Evolutionary conservation across 2,329 filamentous ascomycete genomes (phyloP).

Genomic region (Achaetomium macrosporum): DNA sequence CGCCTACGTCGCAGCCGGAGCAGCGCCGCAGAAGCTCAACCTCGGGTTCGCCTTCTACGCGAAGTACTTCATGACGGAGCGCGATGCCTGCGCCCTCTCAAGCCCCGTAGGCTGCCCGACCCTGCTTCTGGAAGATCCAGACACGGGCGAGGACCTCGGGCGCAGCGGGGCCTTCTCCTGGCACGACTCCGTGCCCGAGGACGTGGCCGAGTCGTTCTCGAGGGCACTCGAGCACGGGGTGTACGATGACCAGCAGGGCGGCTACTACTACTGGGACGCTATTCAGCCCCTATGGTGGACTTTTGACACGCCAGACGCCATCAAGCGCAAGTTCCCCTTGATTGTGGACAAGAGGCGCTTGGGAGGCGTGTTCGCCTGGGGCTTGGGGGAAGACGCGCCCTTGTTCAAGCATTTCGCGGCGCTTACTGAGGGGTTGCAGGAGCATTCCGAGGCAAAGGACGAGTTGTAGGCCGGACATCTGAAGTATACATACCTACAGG

Average conservation of each 20-base stretch:
- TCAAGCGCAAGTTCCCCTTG: conserved; percentile 55
- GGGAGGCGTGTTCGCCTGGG: conserved; percentile 72
- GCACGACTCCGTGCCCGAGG: conserved; percentile 47
- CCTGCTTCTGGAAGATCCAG: conserved; percentile 51
- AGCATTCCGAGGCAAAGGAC: conserved; percentile 13
- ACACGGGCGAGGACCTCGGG: conserved; percentile 54
- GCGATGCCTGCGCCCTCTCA: conserved; percentile 38
- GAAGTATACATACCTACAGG: not conserved
- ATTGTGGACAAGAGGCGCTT: conserved; percentile 52
- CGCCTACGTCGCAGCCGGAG: conserved; percentile 54
- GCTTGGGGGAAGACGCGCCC: conserved; percentile 60
- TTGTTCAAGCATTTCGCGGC: conserved; percentile 37
- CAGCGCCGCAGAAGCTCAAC: conserved; percentile 51
- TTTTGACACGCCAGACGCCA: conserved; percentile 59
- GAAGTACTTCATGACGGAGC: conserved; percentile 58
- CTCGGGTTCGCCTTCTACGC: conserved; percentile 64
- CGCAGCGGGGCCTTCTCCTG: conserved; percentile 51
- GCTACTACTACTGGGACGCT: conserved; percentile 63
- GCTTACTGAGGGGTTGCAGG: conserved; percentile 26
- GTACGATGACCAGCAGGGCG: conserved; percentile 54
- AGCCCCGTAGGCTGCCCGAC: conserved; percentile 54
- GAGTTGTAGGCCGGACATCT: conserved; percentile 22
- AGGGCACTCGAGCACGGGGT: conserved; percentile 46
- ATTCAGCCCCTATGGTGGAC: conserved; percentile 62
- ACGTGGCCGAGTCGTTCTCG: conserved; percentile 52